Evolutionary conservation across 768 basidiomycete species (phyloP).

Genomic region (Mrakia blollopis): DNA sequence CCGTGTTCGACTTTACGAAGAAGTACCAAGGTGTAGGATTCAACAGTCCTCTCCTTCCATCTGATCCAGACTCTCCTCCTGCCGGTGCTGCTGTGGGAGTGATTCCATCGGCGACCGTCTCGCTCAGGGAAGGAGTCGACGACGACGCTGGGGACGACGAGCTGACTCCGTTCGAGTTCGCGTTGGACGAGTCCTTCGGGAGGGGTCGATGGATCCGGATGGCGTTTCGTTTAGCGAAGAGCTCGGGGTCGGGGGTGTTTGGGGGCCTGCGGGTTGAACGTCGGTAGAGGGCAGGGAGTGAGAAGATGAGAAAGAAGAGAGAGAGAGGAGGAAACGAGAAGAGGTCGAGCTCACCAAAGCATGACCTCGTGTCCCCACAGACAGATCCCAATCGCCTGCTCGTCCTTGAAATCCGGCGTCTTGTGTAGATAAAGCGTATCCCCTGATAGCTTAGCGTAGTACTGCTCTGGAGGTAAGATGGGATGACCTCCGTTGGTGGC

Average conservation of each 20-base stretch:
- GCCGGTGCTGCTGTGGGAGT: too few species aligned
- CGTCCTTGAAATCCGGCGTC: not conserved
- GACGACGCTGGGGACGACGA: not conserved
- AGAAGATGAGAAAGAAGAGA: not conserved
- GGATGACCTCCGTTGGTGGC: not conserved
- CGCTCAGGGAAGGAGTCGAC: not conserved
- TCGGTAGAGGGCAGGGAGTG: not conserved
- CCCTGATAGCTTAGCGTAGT: conserved; percentile 1
- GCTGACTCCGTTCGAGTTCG: too few species aligned
- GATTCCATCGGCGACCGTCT: conserved; percentile 35
- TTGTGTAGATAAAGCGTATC: conserved; percentile 23
- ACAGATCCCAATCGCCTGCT: conserved; percentile 2
- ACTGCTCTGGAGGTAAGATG: not conserved
- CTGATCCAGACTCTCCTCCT: conserved; percentile 50
- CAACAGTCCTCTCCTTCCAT: conserved; percentile 47
- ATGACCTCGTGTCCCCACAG: not conserved
- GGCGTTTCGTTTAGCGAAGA: conserved; percentile 16
- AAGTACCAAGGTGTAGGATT: conserved; percentile 76
- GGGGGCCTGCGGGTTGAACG: not conserved
- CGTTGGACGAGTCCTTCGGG: too few species aligned
- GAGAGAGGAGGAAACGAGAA: not conserved
- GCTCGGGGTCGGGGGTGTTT: not conserved
- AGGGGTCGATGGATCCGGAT: conserved; percentile 21
- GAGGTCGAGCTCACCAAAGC: conserved; percentile 5
- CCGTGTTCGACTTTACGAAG: conserved; percentile 76